Conservation (phyloP, 192 early-diverging fungal species). For the Entomortierella beljakovae region DNA sequence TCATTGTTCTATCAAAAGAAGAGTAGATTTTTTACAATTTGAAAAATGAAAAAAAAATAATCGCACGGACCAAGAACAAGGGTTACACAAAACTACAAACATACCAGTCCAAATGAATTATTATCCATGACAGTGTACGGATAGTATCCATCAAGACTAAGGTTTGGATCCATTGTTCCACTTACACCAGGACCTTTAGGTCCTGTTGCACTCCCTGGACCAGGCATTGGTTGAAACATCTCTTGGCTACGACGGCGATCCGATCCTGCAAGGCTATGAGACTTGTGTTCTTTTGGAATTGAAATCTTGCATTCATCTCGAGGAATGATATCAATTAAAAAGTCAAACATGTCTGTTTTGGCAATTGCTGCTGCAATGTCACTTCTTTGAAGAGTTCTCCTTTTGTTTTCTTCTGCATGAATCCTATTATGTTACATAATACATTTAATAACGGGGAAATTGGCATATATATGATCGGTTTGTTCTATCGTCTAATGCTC, state of each 20-base stretch:
- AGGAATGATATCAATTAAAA: slow-evolving; percentile 97
- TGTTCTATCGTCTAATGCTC: too few species aligned
- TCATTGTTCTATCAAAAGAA: neutral
- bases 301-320: slow-evolving; percentile 78
- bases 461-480: too few species aligned
- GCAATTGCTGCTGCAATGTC: slow-evolving; percentile 91
- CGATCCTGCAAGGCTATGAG: slow-evolving; percentile 7
- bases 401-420: slow-evolving; percentile 96
- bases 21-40: too few species aligned
- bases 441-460: neutral
- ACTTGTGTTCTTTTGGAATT: slow-evolving; percentile 48
- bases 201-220: slow-evolving; percentile 8
- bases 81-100: neutral
- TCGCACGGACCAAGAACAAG: slow-evolving; percentile 13
- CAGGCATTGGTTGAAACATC: slow-evolving; percentile 34
- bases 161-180: neutral
- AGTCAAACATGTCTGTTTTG: slow-evolving; percentile 96
- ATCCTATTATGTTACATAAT: slow-evolving; percentile 62
- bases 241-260: slow-evolving; percentile 38
- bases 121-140: slow-evolving; percentile 27
- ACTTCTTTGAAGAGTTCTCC: slow-evolving; percentile 92
- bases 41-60: neutral
- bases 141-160: slow-evolving; percentile 31
- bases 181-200: slow-evolving; percentile 18
- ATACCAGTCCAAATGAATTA: slow-evolving; percentile 28